These are phyloP conservation scores for Rhodotorula paludigena DNA, from an alignment of 768 basidiomycete species.

Conservation along the genomic window DNA sequence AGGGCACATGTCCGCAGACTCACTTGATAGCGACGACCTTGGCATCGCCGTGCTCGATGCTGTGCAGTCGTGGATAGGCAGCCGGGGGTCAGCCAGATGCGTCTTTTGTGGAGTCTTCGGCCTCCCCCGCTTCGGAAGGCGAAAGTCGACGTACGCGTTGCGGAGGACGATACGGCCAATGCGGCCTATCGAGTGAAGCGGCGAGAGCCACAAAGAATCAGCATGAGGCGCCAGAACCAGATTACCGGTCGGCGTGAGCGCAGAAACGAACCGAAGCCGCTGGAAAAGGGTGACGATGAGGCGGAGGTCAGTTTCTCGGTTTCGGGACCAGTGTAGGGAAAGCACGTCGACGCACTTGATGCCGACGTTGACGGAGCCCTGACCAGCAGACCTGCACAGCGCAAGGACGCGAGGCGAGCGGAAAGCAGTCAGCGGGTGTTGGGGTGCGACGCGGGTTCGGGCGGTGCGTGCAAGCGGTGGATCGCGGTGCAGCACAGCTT, in stretches of 20 bases:
- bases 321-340: not conserved
- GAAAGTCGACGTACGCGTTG: constrained; percentile 58
- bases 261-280: constrained; percentile 57
- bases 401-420: not conserved
- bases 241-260: too few relatives aligned
- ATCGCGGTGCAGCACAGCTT: too few relatives aligned
- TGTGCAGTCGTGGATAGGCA: not conserved
- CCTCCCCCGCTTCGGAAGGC: too few relatives aligned
- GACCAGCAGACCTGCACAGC: constrained; percentile 29
- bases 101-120: too few relatives aligned
- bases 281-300: constrained; percentile 3
- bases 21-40: constrained; percentile 84
- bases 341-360: constrained; percentile 59
- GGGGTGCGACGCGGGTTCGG: too few relatives aligned
- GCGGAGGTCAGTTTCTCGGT: constrained; percentile 4
- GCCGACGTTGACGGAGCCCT: constrained; percentile 70
- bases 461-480: too few relatives aligned
- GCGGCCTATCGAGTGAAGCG: constrained; percentile 61
- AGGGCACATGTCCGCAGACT: too few relatives aligned
- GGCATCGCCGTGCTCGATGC: constrained; percentile 35
- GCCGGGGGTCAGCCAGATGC: not conserved
- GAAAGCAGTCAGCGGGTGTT: not conserved
- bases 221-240: not conserved
- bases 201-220: not conserved
- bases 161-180: constrained; percentile 98